Percentiles rank a stretch among this genome's conserved stretches.
phyloP scores from a whole-genome alignment of 2,329 filamentous ascomycete genomes.

The Colletotrichum phormii region DNA sequence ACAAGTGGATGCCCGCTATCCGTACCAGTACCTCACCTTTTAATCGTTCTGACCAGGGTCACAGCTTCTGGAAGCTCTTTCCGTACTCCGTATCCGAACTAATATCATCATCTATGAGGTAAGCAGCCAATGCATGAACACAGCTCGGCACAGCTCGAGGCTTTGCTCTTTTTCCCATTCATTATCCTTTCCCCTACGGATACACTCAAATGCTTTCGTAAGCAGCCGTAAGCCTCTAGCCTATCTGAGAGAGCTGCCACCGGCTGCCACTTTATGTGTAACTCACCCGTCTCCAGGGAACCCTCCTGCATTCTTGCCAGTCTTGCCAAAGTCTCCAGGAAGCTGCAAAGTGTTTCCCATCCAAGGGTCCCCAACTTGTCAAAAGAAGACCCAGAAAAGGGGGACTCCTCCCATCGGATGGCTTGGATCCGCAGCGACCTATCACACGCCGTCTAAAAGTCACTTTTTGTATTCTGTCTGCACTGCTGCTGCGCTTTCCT shows the following conservation, averaged over 20 bases:
- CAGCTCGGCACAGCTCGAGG: background rate
- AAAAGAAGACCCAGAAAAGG: conserved; percentile 7
- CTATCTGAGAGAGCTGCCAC: background rate
- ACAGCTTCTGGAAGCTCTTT: conserved; percentile 24
- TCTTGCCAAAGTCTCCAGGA: background rate
- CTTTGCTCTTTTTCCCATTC: background rate
- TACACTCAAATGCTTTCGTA: background rate
- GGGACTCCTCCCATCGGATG: conserved; percentile 13
- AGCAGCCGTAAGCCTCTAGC: background rate
- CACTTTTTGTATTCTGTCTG: conserved; percentile 5
- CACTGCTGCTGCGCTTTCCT: background rate
- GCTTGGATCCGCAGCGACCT: conserved; percentile 31
- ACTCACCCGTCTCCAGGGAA: conserved; percentile 5
- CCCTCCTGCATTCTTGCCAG: background rate
- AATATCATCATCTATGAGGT: background rate
- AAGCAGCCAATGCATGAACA: background rate
- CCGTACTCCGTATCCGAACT: background rate
- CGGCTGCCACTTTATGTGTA: conserved; percentile 10
- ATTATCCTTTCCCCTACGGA: background rate
- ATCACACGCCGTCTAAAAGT: conserved; percentile 34
- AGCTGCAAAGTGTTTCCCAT: background rate
- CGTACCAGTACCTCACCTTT: background rate
- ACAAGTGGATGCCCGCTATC: conserved; percentile 3
- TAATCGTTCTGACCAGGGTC: background rate
- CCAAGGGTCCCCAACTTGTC: background rate